Evolutionary conservation across 2,329 filamentous ascomycete species (phyloP).

Genomic region (Xylariaceae sp.): DNA sequence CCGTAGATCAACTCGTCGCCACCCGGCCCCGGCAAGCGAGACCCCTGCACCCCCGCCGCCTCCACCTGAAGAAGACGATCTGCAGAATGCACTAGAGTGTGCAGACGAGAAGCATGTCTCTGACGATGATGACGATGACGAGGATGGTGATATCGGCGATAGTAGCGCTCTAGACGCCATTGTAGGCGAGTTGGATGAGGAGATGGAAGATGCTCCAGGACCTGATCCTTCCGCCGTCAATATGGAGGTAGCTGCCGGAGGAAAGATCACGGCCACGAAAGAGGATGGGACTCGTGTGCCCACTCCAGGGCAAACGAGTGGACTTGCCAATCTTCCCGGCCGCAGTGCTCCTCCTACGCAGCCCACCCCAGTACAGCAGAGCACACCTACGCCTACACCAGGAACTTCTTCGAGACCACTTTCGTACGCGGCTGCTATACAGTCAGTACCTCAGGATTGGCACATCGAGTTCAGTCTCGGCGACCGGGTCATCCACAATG

Average conservation of each 20-base stretch:
- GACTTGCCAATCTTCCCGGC: conserved; percentile 45
- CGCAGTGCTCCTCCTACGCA: conserved; percentile 45
- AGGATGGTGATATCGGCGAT: conserved; percentile 65
- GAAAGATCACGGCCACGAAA: conserved; percentile 87
- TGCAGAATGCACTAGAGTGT: conserved; percentile 81
- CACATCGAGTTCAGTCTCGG: conserved; percentile 95
- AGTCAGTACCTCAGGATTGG: conserved; percentile 87
- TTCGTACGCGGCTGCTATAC: conserved; percentile 85
- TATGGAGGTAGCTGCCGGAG: conserved; percentile 84
- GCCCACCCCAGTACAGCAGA: conserved; percentile 47
- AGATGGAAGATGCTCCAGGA: conserved; percentile 74
- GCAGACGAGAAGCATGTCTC: conserved; percentile 88
- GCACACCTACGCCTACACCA: conserved; percentile 51
- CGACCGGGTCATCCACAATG: conserved; percentile 80
- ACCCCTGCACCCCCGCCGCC: conserved; percentile 58
- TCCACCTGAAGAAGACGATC: conserved; percentile 63
- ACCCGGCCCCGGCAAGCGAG: conserved; percentile 56
- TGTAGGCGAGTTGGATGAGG: conserved; percentile 88
- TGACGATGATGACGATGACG: conserved; percentile 72
- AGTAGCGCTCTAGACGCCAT: conserved; percentile 78
- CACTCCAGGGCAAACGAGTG: conserved; percentile 71
- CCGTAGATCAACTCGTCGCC: conserved; percentile 69
- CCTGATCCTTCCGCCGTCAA: conserved; percentile 87
- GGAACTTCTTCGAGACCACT: conserved; percentile 66
- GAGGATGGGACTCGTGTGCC: conserved; percentile 88